Conservation (phyloP, 2,329 filamentous ascomycete genomes). For the Tolypocladium endophyticum region DNA sequence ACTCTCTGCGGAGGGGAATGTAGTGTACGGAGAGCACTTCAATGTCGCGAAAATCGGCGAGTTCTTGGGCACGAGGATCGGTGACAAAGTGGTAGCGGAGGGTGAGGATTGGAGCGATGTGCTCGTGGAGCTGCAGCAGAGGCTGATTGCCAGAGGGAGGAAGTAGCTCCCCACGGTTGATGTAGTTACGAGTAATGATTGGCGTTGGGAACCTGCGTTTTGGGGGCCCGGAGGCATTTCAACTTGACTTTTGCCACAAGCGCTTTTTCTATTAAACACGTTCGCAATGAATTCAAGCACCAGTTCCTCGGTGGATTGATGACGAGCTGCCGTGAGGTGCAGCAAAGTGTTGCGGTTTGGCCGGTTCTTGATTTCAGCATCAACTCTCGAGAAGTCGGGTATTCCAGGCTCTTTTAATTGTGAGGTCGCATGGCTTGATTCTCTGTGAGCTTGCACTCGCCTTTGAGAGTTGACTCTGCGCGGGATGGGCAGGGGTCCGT, state of each 20-base stretch:
- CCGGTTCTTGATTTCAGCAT: not conserved
- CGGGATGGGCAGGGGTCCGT: no score
- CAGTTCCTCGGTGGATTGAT: not conserved
- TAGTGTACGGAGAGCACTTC: conserved; percentile 71
- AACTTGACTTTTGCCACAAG: not conserved
- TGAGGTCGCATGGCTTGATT: no score
- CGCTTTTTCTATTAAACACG: not conserved
- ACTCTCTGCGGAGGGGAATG: conserved; percentile 43
- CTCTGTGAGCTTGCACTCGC: no score
- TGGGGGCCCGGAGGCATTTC: not conserved
- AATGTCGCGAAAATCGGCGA: conserved; percentile 66
- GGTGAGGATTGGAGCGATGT: conserved; percentile 42
- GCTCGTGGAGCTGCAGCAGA: conserved; percentile 43
- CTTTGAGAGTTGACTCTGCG: no score
- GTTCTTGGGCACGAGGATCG: conserved; percentile 49
- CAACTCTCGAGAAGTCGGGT: no score
- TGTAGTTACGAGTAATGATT: conserved; percentile 17
- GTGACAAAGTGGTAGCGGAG: conserved; percentile 22
- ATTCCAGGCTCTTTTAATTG: no score
- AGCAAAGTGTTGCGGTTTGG: not conserved
- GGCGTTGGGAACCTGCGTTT: not conserved
- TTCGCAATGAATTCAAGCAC: not conserved
- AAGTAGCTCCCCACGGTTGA: conserved; percentile 25
- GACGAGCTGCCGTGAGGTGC: not conserved
- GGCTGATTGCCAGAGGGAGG: conserved; percentile 43